Evolutionary conservation across 805 yeast genomes (phyloP).

Genomic region (Wickerhamomyces alni): DNA sequence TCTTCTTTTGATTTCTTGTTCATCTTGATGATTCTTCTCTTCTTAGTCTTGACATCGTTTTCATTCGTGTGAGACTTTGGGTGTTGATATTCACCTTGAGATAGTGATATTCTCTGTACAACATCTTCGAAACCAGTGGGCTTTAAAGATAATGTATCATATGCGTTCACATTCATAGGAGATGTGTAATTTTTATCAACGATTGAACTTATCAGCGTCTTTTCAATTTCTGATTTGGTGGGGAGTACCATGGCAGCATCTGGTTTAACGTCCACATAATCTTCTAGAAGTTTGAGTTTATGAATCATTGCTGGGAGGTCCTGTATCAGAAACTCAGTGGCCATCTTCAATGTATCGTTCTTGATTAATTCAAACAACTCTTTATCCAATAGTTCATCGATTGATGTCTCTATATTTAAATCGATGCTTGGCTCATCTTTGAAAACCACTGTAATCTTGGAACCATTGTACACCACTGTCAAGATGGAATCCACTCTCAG

Average conservation of each 20-base stretch:
- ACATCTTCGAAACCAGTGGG: conserved; percentile 14
- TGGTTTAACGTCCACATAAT: not conserved
- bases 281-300: conserved; percentile 9
- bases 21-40: conserved; percentile 19
- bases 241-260: not conserved
- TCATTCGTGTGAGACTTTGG: not conserved
- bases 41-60: conserved; percentile 3
- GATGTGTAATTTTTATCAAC: not conserved
- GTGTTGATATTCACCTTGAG: conserved; percentile 3
- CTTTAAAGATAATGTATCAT: conserved; percentile 16
- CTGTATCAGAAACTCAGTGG: conserved; percentile 14
- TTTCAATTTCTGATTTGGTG: not conserved
- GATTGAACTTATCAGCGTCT: not conserved
- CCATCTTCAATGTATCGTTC: conserved; percentile 15
- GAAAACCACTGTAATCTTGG: conserved; percentile 19
- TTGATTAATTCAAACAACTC: conserved; percentile 17
- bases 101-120: conserved; percentile 12
- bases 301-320: conserved; percentile 20
- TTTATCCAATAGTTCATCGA: conserved; percentile 23
- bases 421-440: conserved; percentile 20
- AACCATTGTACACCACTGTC: conserved; percentile 17
- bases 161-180: conserved; percentile 4
- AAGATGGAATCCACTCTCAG: conserved; percentile 16
- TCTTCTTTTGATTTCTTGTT: not conserved
- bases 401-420: conserved; percentile 18